Evolutionary conservation across 352 stramenopile genomes (phyloP), one percentile per base, ranked within the genome.

Genomic region (Blastocystis sp.): DNA sequence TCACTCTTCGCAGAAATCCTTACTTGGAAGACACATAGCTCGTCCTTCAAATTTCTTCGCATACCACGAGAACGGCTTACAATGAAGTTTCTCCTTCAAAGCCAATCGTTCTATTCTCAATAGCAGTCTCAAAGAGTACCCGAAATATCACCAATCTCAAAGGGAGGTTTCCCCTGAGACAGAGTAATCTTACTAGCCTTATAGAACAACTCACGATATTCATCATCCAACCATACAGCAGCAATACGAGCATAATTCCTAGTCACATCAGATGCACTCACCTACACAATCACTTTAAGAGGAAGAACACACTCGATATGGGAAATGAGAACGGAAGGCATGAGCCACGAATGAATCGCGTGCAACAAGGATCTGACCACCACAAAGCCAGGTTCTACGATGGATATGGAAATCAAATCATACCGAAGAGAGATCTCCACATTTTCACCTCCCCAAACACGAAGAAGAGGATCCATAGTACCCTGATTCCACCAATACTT

Each of bases 391-490:
- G 11, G 73, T 85, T 19, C 73, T 85, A 85, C 35, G 6, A 32
- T 27, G 9, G 3, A 85, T 9, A 16, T 43, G 0, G 6, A 7
- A 0, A 16, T 73, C 54, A 21, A 67, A 14, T 5, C 11, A 21
- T 73, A 85, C 73, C 73, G 54, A 21, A 85, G 32, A 12, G 73
- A 85, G 0, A 85, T 85, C 29, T 85, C 73, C 27, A 85, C 73
- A 73, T 85, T 85, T n/a, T 85, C 73, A n/a, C 73, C 73, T 85
- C 73, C 73, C 73, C 73, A 85, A 12, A 39, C 51, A 6, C 39
- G 32, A n/a, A 85, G 51, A 6, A 29, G 7, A 29, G 54, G 29
- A 51, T 85, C 73, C 37, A 85, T 75, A 19, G 21, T 46, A 14
- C 73, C 73, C 19, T 69, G 37, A n/a, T 43, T 37, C 73, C 73